Conservation (phyloP, 1,284 basidiomycete species). For the Ustilago cynodontis region DNA sequence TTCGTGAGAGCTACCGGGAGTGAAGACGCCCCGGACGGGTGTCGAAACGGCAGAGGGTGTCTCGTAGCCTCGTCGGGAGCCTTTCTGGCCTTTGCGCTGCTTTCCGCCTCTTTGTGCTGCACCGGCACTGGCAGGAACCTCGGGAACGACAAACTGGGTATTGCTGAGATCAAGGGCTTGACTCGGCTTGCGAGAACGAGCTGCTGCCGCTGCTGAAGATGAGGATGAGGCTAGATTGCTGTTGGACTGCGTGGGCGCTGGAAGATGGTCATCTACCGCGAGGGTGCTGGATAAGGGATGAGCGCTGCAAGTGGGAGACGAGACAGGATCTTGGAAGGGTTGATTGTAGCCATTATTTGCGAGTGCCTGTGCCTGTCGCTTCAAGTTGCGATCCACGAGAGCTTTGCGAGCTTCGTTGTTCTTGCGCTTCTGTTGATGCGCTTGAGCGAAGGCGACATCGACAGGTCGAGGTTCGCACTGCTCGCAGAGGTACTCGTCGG, state of each 20-base stretch:
- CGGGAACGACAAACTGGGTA: constrained; percentile 52
- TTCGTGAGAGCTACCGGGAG: constrained; percentile 41
- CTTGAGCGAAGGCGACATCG: constrained; percentile 62
- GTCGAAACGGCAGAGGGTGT: constrained; percentile 31
- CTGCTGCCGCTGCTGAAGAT: constrained; percentile 2
- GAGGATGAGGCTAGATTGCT: constrained; percentile 1
- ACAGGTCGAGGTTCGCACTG: constrained; percentile 69
- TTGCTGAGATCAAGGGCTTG: constrained; percentile 54
- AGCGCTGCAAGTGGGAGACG: constrained; percentile 26
- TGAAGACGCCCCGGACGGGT: constrained; percentile 36
- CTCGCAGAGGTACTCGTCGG: constrained; percentile 75
- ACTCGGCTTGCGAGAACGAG: constrained; percentile 51
- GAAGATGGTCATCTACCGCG: constrained; percentile 3
- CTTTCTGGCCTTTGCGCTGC: constrained; percentile 45
- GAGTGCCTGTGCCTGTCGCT: constrained; percentile 42
- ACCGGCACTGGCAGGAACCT: constrained; percentile 46
- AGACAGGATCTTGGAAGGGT: constrained; percentile 16
- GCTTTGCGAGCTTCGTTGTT: constrained; percentile 65
- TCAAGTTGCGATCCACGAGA: constrained; percentile 51
- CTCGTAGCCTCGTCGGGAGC: constrained; percentile 36
- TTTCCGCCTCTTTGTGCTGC: constrained; percentile 22
- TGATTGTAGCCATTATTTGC: constrained; percentile 31
- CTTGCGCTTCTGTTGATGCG: constrained; percentile 60
- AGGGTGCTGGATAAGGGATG: constrained; percentile 12
- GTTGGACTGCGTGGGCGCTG: not conserved